Conservation (phyloP, 2,329 filamentous ascomycete genomes). For the Claviceps sp. region DNA sequence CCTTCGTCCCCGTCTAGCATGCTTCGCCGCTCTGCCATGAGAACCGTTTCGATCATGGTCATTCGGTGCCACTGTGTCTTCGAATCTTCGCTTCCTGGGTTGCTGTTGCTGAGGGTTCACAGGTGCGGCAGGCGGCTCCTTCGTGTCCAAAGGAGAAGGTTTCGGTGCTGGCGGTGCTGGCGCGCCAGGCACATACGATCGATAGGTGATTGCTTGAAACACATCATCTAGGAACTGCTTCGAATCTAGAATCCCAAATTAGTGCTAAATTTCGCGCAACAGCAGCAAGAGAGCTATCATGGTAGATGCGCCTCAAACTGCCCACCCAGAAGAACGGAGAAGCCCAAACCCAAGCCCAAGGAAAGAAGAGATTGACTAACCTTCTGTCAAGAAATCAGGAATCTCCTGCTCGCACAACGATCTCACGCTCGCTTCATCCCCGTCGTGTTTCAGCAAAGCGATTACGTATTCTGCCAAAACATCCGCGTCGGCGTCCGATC, state of each 20-base stretch:
- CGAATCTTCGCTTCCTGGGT: conserved; percentile 21
- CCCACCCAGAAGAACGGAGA: not conserved
- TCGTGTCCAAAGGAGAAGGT: not conserved
- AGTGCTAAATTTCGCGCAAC: not conserved
- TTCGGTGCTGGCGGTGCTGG: conserved; percentile 22
- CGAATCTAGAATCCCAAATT: conserved; percentile 14
- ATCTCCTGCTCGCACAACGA: conserved; percentile 59
- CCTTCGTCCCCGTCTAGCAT: conserved; percentile 39
- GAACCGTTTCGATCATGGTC: not conserved
- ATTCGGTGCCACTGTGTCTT: conserved; percentile 15
- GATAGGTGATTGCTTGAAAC: conserved; percentile 50
- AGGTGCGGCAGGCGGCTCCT: not conserved
- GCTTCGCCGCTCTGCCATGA: conserved; percentile 38
- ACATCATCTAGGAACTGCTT: conserved; percentile 55
- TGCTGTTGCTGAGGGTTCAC: conserved; percentile 6
- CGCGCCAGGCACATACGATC: conserved; percentile 45
- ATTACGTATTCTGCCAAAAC: conserved; percentile 78
- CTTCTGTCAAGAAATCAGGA: conserved; percentile 57
- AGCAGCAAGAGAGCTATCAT: not conserved
- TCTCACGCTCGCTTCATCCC: conserved; percentile 48
- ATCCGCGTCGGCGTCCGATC: conserved; percentile 67
- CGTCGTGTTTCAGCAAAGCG: conserved; percentile 59
- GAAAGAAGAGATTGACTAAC: conserved; percentile 15
- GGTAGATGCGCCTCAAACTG: not conserved
- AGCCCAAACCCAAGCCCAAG: not conserved